Conservation (phyloP, 176 grass and related monocot species). For the Zizania latifolia region DNA sequence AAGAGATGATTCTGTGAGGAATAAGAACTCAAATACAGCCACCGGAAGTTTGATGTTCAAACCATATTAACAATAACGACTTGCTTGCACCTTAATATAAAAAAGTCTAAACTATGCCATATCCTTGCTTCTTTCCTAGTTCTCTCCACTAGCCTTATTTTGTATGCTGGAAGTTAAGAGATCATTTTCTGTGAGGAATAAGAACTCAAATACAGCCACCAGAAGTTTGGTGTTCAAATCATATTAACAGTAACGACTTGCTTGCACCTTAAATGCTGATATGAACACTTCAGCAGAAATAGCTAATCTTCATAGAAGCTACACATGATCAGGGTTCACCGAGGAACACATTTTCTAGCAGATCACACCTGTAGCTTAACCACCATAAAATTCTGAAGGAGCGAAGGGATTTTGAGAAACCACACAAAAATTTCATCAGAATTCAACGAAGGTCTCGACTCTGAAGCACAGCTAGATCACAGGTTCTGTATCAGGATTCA, state of each 20-base stretch:
- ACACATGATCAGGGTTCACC: slow-evolving; percentile 5
- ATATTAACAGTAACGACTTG: not conserved
- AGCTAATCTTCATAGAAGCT: not conserved
- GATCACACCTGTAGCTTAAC: not conserved
- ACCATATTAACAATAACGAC: not conserved
- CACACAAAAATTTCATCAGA: not conserved
- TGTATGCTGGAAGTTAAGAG: not conserved
- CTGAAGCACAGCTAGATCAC: not conserved
- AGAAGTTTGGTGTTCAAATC: not conserved
- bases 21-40: not conserved
- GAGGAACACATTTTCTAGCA: not conserved
- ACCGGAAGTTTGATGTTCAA: not conserved
- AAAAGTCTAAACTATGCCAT: not conserved
- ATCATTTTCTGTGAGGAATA: not conserved
- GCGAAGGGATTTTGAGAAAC: not conserved
- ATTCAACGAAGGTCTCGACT: not conserved
- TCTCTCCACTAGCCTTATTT: not conserved
- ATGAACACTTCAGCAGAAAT: not conserved
- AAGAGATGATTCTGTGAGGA: not conserved
- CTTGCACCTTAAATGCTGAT: slow-evolving; percentile 1
- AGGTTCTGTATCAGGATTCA: not conserved
- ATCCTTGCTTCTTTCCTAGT: not conserved
- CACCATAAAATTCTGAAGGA: not conserved
- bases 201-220: not conserved
- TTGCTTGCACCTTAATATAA: not conserved